Conservation (phyloP, 2,329 filamentous ascomycete species). For the Cadophora gregata region DNA sequence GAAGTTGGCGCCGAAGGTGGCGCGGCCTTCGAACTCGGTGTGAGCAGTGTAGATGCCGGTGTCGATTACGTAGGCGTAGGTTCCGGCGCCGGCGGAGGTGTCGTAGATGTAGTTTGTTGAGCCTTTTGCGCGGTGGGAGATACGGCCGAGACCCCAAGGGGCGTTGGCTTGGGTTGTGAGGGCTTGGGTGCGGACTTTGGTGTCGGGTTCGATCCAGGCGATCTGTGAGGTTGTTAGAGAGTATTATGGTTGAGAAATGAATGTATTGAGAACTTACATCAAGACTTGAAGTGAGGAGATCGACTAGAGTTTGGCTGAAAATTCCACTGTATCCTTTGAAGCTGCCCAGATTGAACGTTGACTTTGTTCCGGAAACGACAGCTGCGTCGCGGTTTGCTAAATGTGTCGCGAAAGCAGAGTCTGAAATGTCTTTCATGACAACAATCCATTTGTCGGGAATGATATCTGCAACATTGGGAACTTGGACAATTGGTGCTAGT, state of each 20-base stretch:
- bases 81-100: not conserved
- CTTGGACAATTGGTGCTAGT: not conserved
- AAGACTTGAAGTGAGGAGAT: conserved; percentile 1
- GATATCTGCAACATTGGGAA: conserved; percentile 3
- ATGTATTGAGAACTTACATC: conserved; percentile 1
- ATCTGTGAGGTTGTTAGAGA: not conserved
- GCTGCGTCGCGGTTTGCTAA: conserved; percentile 7
- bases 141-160: conserved; percentile 12
- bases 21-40: conserved; percentile 16
- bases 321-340: conserved; percentile 14
- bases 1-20: conserved; percentile 14
- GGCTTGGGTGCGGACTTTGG: not conserved
- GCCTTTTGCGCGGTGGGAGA: conserved; percentile 5
- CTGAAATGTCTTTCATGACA: conserved; percentile 16
- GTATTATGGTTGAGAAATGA: not conserved
- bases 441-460: conserved; percentile 14
- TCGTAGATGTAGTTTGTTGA: conserved; percentile 13
- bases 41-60: conserved; percentile 5
- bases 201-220: conserved; percentile 13
- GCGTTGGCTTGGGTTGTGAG: conserved; percentile 6
- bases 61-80: conserved; percentile 13
- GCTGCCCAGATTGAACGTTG: not conserved
- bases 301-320: not conserved
- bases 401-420: not conserved
- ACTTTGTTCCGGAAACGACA: conserved; percentile 7